Evolutionary conservation across 345 rosid species (phyloP).

Genomic region (Aquilaria yunnanensis): DNA sequence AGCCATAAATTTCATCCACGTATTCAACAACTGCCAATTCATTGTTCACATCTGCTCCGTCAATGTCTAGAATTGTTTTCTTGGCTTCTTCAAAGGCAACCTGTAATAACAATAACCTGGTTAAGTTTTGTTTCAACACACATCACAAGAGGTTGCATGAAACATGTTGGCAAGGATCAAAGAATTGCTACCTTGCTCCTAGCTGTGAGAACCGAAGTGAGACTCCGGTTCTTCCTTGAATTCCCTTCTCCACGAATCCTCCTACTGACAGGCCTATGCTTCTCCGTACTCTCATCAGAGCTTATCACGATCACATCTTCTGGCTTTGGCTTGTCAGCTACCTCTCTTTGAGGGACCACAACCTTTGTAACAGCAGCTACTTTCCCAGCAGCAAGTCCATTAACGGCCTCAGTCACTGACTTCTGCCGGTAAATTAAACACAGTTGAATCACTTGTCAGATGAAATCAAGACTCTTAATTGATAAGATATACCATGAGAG

Average conservation of each 20-base stretch:
- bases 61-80: constrained; percentile 39
- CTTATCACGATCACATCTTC: constrained; percentile 42
- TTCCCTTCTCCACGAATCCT: constrained; percentile 19
- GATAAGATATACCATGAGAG: not conserved
- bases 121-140: not conserved
- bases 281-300: constrained; percentile 39
- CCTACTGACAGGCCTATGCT: constrained; percentile 24
- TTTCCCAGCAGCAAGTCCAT: constrained; percentile 11
- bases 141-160: not conserved
- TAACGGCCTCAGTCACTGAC: constrained; percentile 20
- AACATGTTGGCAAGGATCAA: not conserved
- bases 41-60: constrained; percentile 52
- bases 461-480: constrained; percentile 22
- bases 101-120: constrained; percentile 17
- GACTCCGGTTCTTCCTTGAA: constrained; percentile 36
- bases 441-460: constrained; percentile 21
- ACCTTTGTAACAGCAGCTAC: constrained; percentile 9
- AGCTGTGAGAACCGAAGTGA: constrained; percentile 58
- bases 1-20: constrained; percentile 82
- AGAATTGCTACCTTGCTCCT: constrained; percentile 59
- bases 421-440: constrained; percentile 26
- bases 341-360: constrained; percentile 20
- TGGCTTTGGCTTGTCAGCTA: constrained; percentile 20
- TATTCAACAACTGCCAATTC: constrained; percentile 82
- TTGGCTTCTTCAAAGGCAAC: constrained; percentile 46